phyloP scores from a whole-genome alignment of 78 protist species.

The Mantamonas sphyraenae region DNA sequence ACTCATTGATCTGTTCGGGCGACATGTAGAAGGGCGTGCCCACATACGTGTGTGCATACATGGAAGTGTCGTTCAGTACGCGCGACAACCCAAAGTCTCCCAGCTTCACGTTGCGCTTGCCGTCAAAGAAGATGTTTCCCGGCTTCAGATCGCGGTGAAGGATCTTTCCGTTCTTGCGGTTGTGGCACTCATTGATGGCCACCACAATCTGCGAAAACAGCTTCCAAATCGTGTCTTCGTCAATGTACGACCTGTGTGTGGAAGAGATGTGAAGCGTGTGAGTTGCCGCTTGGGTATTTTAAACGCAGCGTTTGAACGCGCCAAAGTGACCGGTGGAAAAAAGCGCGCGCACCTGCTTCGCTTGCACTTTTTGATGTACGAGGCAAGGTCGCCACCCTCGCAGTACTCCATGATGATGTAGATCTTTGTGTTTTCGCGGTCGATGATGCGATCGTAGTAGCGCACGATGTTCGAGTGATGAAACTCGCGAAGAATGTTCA shows the following conservation, averaged over 20 bases:
- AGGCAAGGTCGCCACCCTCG: constrained; percentile 83
- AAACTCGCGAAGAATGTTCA: constrained; percentile 65
- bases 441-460: constrained; percentile 73
- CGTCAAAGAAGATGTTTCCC: constrained; percentile 64
- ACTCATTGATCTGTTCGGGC: constrained; percentile 66
- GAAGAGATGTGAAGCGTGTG: no score
- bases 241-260: constrained; percentile 19
- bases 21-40: constrained; percentile 87
- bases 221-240: constrained; percentile 67
- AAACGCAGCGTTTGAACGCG: no score
- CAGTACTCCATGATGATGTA: constrained; percentile 86
- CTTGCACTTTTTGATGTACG: constrained; percentile 38
- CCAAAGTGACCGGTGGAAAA: neutral
- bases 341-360: constrained; percentile 15
- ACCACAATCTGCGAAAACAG: constrained; percentile 51
- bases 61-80: constrained; percentile 35
- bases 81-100: constrained; percentile 91
- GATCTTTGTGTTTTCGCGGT: constrained; percentile 31
- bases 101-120: constrained; percentile 54
- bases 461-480: constrained; percentile 80
- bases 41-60: constrained; percentile 68
- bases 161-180: constrained; percentile 42
- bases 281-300: no score
- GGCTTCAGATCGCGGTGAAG: constrained; percentile 88
- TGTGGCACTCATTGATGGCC: constrained; percentile 65